Percentiles rank a stretch among this genome's conserved stretches.
Conservation (phyloP, 2,329 filamentous ascomycete genomes). For the Aspergillus sp. region DNA sequence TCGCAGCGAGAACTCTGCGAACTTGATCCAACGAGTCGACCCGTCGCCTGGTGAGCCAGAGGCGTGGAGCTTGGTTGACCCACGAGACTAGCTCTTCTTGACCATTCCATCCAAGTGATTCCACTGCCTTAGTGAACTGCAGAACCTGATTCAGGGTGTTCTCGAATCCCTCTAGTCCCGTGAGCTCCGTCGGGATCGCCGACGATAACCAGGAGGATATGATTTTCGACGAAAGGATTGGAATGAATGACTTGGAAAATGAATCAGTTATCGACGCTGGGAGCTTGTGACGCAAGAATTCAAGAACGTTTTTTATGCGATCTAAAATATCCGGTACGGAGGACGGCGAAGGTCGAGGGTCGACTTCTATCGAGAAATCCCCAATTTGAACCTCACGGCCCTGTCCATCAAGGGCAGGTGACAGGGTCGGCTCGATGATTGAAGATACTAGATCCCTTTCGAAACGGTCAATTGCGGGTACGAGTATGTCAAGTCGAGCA, state of each 20-base stretch:
- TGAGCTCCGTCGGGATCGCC: slow-evolving; percentile 71
- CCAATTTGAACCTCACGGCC: slow-evolving; percentile 24
- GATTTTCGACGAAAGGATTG: slow-evolving; percentile 65
- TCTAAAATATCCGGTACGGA: slow-evolving; percentile 40
- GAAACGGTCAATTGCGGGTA: slow-evolving; percentile 29
- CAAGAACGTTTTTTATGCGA: slow-evolving; percentile 46
- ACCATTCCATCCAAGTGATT: slow-evolving; percentile 61
- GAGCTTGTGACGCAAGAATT: slow-evolving; percentile 52
- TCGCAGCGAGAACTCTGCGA: slow-evolving; percentile 65
- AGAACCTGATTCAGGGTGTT: slow-evolving; percentile 63
- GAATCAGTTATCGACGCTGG: slow-evolving; percentile 50
- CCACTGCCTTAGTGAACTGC: slow-evolving; percentile 64
- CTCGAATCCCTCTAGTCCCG: slow-evolving; percentile 71
- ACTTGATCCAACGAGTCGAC: slow-evolving; percentile 76
- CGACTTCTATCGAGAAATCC: slow-evolving; percentile 27
- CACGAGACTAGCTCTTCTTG: slow-evolving; percentile 69
- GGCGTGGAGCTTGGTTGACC: slow-evolving; percentile 74
- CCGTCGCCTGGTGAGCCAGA: slow-evolving; percentile 82
- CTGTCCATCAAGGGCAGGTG: slow-evolving; percentile 22
- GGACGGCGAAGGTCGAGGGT: slow-evolving; percentile 20
- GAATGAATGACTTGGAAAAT: slow-evolving; percentile 69
- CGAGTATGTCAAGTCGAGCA: slow-evolving; percentile 31
- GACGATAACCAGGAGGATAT: slow-evolving; percentile 73
- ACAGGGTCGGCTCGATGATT: slow-evolving; percentile 35
- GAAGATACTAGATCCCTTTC: slow-evolving; percentile 30